phyloP scores from a whole-genome alignment of 192 early-diverging fungal genomes.

The Entomortierella lignicola region DNA sequence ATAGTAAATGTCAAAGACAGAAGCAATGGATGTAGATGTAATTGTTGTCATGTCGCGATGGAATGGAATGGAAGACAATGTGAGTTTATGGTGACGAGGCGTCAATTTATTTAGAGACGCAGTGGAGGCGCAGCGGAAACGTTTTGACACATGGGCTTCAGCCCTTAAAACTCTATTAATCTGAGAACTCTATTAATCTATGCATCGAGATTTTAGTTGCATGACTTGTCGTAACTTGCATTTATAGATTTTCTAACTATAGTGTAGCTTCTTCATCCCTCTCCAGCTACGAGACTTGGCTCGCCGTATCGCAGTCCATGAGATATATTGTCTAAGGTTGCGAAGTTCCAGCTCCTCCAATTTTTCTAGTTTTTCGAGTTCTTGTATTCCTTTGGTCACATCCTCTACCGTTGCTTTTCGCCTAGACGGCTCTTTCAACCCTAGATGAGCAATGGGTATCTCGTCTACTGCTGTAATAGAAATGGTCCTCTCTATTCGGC shows the following conservation, averaged over 20 bases:
- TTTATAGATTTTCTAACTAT: too few relatives aligned
- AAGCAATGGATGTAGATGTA: too few relatives aligned
- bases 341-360: conserved; percentile 5
- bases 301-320: neutral
- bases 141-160: too few relatives aligned
- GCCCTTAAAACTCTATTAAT: too few relatives aligned
- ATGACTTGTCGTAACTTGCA: neutral
- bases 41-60: too few relatives aligned
- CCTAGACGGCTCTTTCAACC: neutral
- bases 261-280: neutral
- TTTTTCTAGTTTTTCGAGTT: neutral
- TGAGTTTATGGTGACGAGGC: too few relatives aligned
- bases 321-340: neutral
- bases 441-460: neutral
- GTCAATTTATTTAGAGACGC: too few relatives aligned
- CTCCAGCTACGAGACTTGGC: neutral
- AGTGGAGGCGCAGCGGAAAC: too few relatives aligned
- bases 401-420: neutral
- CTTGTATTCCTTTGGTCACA: neutral
- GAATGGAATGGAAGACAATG: too few relatives aligned
- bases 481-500: neutral
- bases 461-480: neutral
- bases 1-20: conserved; percentile 21
- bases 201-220: too few relatives aligned
- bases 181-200: too few relatives aligned